phyloP scores from a whole-genome alignment of 495 filamentous ascomycete species.

The Podospora tetraspora region DNA sequence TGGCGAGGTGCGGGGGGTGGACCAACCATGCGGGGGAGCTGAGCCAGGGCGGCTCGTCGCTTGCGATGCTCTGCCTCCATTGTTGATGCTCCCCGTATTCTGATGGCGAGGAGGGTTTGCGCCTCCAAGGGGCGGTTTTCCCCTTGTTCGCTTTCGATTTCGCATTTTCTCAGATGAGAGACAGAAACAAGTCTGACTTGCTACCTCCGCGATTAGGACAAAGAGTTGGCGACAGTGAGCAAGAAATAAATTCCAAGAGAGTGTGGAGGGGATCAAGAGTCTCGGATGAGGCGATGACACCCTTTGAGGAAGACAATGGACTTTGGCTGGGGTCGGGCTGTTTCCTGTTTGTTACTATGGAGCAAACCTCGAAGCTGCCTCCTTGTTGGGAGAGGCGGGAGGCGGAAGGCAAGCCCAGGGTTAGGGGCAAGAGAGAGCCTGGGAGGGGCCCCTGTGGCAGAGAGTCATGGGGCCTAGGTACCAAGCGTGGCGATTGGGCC shows the following conservation, averaged over 20 bases:
- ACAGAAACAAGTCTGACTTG: background rate
- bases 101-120: background rate
- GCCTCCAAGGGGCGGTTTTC: background rate
- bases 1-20: background rate
- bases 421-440: background rate
- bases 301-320: background rate
- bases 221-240: background rate
- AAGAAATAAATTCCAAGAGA: background rate
- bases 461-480: background rate
- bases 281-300: background rate
- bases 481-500: background rate
- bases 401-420: background rate
- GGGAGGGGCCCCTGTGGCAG: background rate
- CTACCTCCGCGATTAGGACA: background rate
- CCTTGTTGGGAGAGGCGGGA: background rate
- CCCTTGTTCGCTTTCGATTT: background rate
- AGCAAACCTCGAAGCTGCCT: background rate
- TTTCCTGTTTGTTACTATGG: background rate
- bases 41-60: background rate
- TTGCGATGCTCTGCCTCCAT: background rate
- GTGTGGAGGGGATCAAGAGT: background rate
- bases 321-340: background rate
- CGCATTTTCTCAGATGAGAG: background rate
- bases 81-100: background rate
- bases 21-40: slow-evolving; percentile 15